Evolutionary conservation across 2,329 filamentous ascomycete species (phyloP).

Genomic region (Fusarium subglutinans): DNA sequence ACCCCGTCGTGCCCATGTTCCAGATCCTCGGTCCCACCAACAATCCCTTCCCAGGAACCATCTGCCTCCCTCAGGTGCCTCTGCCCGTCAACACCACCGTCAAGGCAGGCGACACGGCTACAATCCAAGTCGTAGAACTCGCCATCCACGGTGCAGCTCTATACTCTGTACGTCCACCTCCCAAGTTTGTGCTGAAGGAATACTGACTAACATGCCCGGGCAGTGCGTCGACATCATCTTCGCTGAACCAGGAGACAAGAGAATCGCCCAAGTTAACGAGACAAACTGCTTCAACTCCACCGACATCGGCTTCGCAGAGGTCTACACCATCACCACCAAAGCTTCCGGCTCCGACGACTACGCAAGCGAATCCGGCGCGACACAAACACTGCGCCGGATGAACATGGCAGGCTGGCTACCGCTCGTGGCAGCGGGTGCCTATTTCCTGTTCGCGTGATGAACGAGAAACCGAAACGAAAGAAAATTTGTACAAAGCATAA

Average conservation of each 20-base stretch:
- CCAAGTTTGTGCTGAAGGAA: no score
- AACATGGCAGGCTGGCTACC: constrained; percentile 55
- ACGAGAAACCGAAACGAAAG: not conserved
- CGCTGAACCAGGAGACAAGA: constrained; percentile 75
- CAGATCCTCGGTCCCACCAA: constrained; percentile 84
- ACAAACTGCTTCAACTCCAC: constrained; percentile 91
- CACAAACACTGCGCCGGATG: constrained; percentile 23
- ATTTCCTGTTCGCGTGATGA: constrained; percentile 47
- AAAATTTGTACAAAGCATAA: constrained; percentile 40
- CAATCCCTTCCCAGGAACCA: constrained; percentile 84
- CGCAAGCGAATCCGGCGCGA: constrained; percentile 43
- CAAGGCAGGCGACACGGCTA: constrained; percentile 85
- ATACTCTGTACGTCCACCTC: constrained; percentile 71
- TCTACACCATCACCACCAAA: constrained; percentile 74
- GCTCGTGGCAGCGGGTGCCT: constrained; percentile 51
- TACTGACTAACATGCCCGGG: constrained; percentile 3
- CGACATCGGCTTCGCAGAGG: constrained; percentile 76
- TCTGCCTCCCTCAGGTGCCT: constrained; percentile 91
- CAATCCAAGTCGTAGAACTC: constrained; percentile 86
- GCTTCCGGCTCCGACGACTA: constrained; percentile 49
- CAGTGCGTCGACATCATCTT: constrained; percentile 97
- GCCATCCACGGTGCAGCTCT: constrained; percentile 85
- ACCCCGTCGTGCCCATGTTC: constrained; percentile 81
- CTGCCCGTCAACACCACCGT: constrained; percentile 77
- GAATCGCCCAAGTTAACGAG: constrained; percentile 75